Evolutionary conservation across 202 grass and related monocot genomes (phyloP).

Genomic region (Saccharum hybrid): DNA sequence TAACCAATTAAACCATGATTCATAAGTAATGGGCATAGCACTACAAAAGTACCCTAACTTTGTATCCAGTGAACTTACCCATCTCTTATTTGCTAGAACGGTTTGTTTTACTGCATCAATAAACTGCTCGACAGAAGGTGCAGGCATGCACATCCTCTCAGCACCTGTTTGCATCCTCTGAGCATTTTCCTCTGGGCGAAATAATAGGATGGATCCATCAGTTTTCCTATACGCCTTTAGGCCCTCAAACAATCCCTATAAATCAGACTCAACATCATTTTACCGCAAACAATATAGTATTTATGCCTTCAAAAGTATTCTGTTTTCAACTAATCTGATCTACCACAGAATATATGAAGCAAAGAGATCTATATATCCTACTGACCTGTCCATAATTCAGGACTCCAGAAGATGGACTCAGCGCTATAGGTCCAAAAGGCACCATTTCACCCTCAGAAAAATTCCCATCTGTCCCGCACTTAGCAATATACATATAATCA

Average conservation of each 20-base stretch:
- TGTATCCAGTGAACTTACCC: slow-evolving; percentile 55
- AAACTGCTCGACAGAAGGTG: slow-evolving; percentile 78
- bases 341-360: slow-evolving; percentile 27
- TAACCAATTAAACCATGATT: slow-evolving; percentile 31
- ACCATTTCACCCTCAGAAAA: slow-evolving; percentile 80
- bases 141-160: slow-evolving; percentile 91
- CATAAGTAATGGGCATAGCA: slow-evolving; percentile 13
- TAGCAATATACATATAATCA: slow-evolving; percentile 84
- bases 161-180: slow-evolving; percentile 83
- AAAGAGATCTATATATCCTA: slow-evolving; percentile 25
- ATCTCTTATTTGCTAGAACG: slow-evolving; percentile 82
- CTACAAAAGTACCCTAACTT: not conserved
- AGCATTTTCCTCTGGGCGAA: slow-evolving; percentile 95
- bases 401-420: slow-evolving; percentile 85
- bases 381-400: slow-evolving; percentile 98
- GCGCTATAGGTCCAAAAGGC: slow-evolving; percentile 76
- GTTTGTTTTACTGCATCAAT: slow-evolving; percentile 88
- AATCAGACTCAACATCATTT: slow-evolving; percentile 29
- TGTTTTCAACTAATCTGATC: slow-evolving; percentile 11
- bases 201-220: slow-evolving; percentile 86
- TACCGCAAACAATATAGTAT: slow-evolving; percentile 5
- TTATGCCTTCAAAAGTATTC: not conserved
- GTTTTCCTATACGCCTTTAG: slow-evolving; percentile 83
- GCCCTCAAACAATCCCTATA: slow-evolving; percentile 92
- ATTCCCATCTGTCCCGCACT: slow-evolving; percentile 62